These are phyloP conservation scores for Candida sonorensis DNA, from an alignment of 805 yeast species.

Conservation along the genomic window DNA sequence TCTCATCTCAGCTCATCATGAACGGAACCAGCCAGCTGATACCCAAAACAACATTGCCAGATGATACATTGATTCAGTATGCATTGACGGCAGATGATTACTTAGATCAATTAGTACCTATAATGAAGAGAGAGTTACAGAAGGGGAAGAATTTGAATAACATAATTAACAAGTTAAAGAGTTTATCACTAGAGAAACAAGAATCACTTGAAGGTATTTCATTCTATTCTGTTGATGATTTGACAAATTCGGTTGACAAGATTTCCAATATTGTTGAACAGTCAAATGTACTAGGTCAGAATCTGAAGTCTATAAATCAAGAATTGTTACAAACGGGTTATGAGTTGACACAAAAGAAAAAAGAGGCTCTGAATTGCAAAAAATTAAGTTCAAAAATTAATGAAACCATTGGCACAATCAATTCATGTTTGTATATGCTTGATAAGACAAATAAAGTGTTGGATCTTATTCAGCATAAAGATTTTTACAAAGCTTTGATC, in stretches of 20 bases:
- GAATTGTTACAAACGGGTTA: conserved; percentile 59
- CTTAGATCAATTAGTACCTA: conserved; percentile 73
- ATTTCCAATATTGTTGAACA: conserved; percentile 54
- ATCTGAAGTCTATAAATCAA: conserved; percentile 48
- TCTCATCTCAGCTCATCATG: no score
- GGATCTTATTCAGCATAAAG: conserved; percentile 65
- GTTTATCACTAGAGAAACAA: conserved; percentile 53
- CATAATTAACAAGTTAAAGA: conserved; percentile 48
- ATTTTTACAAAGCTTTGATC: conserved; percentile 82
- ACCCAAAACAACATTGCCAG: conserved; percentile 5
- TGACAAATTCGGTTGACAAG: conserved; percentile 52
- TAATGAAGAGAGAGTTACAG: conserved; percentile 55
- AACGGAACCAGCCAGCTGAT: neutral
- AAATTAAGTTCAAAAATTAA: conserved; percentile 61
- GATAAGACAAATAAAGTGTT: conserved; percentile 83
- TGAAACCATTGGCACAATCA: conserved; percentile 64
- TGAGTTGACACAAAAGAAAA: conserved; percentile 57
- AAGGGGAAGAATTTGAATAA: conserved; percentile 46
- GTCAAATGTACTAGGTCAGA: conserved; percentile 50
- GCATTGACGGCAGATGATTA: conserved; percentile 58
- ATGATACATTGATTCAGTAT: conserved; percentile 21
- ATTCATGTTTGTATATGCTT: conserved; percentile 69
- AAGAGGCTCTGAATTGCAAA: conserved; percentile 49
- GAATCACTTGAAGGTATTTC: conserved; percentile 56
- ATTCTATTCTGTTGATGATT: conserved; percentile 50